Base-by-base conservation (phyloP, 2,329 filamentous ascomycete species). In the Dichotomopilus funicola region DNA sequence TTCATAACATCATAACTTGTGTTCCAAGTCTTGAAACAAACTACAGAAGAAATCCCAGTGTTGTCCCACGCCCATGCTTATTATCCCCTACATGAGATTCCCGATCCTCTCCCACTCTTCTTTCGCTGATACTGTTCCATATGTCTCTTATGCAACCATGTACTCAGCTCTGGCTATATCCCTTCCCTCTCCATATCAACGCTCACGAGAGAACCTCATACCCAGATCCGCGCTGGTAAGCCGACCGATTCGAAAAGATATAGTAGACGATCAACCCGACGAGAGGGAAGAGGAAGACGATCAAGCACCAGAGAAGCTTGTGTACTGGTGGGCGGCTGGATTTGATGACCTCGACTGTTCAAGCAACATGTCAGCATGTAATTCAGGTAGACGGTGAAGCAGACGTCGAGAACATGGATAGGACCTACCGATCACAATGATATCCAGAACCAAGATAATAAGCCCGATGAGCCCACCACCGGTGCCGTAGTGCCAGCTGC, bases 271-370 rank as follows among this genome's bases (percentile, higher is more conserved):
- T 68, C 68, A 84, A 73, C 57, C 83, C 83, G 61, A 80, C 66
- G 49, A 86, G 72, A 4, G 83, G 83, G 72, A 86, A 85, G 59
- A 86, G 68, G 72, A 86, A 85, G 64, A 86, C 80, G 44, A 83
- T 71, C 0, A 85, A 71, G 49, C 75, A 79, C 83, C 83, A 86
- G 35, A 85, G 70, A 3, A 86, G 67, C 72, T 86, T 86, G 68
- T 77, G 72, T 19, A 71, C 67, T 19, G 76, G 70, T 4, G 81
- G 75, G 57, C 82, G 81, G 68, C 78, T 83, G 42, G 82, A 85
- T 69, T 85, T 80, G 55, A 86, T 71, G 61, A 86, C 78, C 70
- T 86, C 83, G 63, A 85, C 82, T 86, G n/a, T 31, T 5, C 6
- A 10, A 1, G 5, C 13, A 5, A 60, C 19, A 59, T 35, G 12